Conservation (phyloP, 1,284 basidiomycete genomes). For the Spongiforma sp. region DNA sequence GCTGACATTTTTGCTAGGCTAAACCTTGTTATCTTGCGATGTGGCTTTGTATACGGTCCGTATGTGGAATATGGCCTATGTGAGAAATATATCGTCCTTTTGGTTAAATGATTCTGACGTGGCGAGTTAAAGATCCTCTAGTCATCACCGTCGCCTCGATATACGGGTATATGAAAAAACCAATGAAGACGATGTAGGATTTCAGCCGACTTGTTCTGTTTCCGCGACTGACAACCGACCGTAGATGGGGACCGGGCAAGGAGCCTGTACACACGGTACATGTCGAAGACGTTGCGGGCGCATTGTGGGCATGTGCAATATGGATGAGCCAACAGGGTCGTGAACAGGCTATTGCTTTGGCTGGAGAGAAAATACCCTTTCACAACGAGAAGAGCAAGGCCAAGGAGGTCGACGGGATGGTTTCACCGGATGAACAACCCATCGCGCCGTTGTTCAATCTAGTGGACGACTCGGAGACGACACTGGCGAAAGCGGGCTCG, state of each 20-base stretch:
- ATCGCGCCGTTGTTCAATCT: slow-evolving; percentile 84
- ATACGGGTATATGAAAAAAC: slow-evolving; percentile 83
- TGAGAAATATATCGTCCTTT: slow-evolving; percentile 40
- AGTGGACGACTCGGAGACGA: slow-evolving; percentile 83
- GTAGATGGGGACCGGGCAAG: slow-evolving; percentile 78
- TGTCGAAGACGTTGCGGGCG: slow-evolving; percentile 77
- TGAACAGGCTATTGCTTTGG: slow-evolving; percentile 61
- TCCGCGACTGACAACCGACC: slow-evolving; percentile 10
- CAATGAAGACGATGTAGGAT: slow-evolving; percentile 84
- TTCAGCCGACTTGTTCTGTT: neutral
- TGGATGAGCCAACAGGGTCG: slow-evolving; percentile 75
- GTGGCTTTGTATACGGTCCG: slow-evolving; percentile 77
- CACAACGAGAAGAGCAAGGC: slow-evolving; percentile 74
- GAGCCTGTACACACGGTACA: slow-evolving; percentile 84
- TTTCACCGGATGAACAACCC: slow-evolving; percentile 60
- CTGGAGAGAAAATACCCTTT: slow-evolving; percentile 62
- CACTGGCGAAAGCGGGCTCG: slow-evolving; percentile 75
- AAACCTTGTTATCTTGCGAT: slow-evolving; percentile 80
- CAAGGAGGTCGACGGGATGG: slow-evolving; percentile 63
- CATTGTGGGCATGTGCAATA: slow-evolving; percentile 73
- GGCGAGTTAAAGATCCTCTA: slow-evolving; percentile 44
- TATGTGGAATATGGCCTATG: slow-evolving; percentile 72
- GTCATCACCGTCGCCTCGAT: slow-evolving; percentile 82
- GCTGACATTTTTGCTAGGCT: slow-evolving; percentile 51
- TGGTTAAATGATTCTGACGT: slow-evolving; percentile 15